Evolutionary conservation across 768 basidiomycete species (phyloP).

Genomic region (Hysterangium stoloniferum): DNA sequence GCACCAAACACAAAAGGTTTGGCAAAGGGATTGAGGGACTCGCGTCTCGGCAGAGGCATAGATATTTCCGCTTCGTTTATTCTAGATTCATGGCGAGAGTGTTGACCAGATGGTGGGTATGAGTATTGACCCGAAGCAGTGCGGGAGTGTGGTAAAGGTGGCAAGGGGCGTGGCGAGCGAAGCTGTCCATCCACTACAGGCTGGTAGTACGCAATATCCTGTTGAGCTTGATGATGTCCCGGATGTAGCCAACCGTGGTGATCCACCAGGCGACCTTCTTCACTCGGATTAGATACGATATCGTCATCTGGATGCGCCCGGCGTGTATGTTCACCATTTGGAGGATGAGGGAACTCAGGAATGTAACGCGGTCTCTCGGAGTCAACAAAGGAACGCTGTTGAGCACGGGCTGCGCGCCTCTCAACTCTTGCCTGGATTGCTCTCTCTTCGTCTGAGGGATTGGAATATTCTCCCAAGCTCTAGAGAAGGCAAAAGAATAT

Average conservation of each 20-base stretch:
- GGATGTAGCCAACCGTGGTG: conserved; percentile 5
- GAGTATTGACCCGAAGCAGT: conserved; percentile 55
- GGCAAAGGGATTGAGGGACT: conserved; percentile 61
- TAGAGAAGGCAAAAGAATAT: conserved; percentile 24
- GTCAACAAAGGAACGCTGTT: conserved; percentile 29
- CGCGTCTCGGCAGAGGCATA: conserved; percentile 20
- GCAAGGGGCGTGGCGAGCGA: conserved; percentile 37
- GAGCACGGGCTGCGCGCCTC: conserved; percentile 47
- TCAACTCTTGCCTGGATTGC: conserved; percentile 61
- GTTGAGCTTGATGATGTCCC: not conserved
- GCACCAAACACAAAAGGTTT: conserved; percentile 79
- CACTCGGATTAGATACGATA: conserved; percentile 80
- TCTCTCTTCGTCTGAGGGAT: conserved; percentile 84
- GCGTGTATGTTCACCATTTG: conserved; percentile 24
- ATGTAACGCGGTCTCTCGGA: conserved; percentile 61
- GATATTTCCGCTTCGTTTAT: conserved; percentile 4
- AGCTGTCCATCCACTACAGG: conserved; percentile 3
- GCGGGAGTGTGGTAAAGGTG: conserved; percentile 59
- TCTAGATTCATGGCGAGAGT: conserved; percentile 15
- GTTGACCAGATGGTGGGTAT: conserved; percentile 15
- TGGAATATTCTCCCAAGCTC: conserved; percentile 87
- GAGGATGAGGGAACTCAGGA: conserved; percentile 76
- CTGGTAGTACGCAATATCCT: conserved; percentile 5
- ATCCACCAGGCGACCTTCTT: conserved; percentile 39
- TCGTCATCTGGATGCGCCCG: conserved; percentile 38